A percentile compares a stretch with the other conserved stretches of the same genome.
phyloP scores from a whole-genome alignment of 2,329 filamentous ascomycete species.

The Arthrobotrys iridis region DNA sequence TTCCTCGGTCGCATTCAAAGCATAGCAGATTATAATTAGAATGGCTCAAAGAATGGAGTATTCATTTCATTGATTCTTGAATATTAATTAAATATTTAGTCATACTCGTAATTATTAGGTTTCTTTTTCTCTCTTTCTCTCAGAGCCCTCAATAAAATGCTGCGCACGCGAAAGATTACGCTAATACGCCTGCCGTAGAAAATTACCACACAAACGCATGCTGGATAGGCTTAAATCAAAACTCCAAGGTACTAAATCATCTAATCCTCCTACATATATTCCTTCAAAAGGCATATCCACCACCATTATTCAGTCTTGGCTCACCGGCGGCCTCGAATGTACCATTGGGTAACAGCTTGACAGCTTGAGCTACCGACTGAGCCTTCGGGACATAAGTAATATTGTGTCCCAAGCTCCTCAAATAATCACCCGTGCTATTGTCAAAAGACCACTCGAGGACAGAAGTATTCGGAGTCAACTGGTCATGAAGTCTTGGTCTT shows the following conservation, averaged over 20 bases:
- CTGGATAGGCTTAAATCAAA: slow-evolving; percentile 2
- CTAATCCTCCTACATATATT: background rate
- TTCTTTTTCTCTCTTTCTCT: too few species aligned
- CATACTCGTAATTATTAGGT: background rate
- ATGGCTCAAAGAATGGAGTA: slow-evolving; percentile 8
- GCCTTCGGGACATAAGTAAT: slow-evolving; percentile 70
- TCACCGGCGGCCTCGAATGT: slow-evolving; percentile 82
- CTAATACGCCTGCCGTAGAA: background rate
- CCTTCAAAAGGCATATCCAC: slow-evolving; percentile 68
- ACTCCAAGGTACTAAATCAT: background rate
- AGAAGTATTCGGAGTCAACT: slow-evolving; percentile 70
- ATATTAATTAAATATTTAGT: background rate
- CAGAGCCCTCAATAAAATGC: background rate
- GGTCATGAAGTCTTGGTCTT: slow-evolving; percentile 72
- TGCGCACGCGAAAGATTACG: slow-evolving; percentile 1
- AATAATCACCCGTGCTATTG: slow-evolving; percentile 70
- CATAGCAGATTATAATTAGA: slow-evolving; percentile 16
- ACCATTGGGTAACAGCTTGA: slow-evolving; percentile 71
- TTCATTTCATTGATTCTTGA: background rate
- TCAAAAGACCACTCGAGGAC: slow-evolving; percentile 71
- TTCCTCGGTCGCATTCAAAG: background rate
- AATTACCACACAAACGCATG: slow-evolving; percentile 2
- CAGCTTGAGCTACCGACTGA: slow-evolving; percentile 71
- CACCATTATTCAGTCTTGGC: slow-evolving; percentile 77
- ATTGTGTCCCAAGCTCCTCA: slow-evolving; percentile 70